phyloP scores from a whole-genome alignment of 495 filamentous ascomycete genomes.

The Pyrenula massariospora region DNA sequence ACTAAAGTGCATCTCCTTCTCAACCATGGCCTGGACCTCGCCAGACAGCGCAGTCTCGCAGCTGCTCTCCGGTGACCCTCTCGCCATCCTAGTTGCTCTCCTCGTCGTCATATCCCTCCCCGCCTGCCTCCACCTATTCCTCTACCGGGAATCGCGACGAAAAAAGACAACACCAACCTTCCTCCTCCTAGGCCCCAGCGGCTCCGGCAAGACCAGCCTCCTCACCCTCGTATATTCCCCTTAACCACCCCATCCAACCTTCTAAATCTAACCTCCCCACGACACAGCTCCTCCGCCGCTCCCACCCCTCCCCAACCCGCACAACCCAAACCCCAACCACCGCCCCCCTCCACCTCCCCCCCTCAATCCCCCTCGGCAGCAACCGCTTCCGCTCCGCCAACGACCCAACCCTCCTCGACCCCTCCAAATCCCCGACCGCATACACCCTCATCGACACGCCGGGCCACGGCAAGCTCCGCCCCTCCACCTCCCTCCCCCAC shows the following conservation, averaged over 20 bases:
- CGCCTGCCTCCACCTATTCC: slow-evolving; percentile 61
- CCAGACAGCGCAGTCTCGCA: slow-evolving; percentile 25
- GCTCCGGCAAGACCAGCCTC: slow-evolving; percentile 80
- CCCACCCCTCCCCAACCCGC: slow-evolving; percentile 40
- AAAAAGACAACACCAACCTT: slow-evolving; percentile 53
- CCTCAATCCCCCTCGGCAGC: slow-evolving; percentile 46
- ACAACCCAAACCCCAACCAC: slow-evolving; percentile 69
- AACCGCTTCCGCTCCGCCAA: slow-evolving; percentile 59
- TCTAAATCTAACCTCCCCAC: too few relatives aligned
- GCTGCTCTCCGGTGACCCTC: slow-evolving; percentile 28
- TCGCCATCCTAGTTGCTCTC: slow-evolving; percentile 50
- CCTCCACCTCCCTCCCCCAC: slow-evolving; percentile 29
- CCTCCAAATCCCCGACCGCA: slow-evolving; percentile 59
- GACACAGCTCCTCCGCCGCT: slow-evolving; percentile 24
- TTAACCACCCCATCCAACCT: slow-evolving; percentile 1
- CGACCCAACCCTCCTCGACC: slow-evolving; percentile 53
- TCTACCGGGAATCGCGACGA: slow-evolving; percentile 46
- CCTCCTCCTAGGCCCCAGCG: slow-evolving; percentile 73
- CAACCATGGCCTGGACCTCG: slow-evolving; percentile 14
- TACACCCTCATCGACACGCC: slow-evolving; percentile 83
- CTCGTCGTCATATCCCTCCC: slow-evolving; percentile 63
- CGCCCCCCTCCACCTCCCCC: slow-evolving; percentile 60
- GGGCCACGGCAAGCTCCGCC: slow-evolving; percentile 86
- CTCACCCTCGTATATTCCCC: slow-evolving; percentile 68
- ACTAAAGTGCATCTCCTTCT: not conserved